phyloP scores from a whole-genome alignment of 2,329 filamentous ascomycete genomes.

The Metarhizium brunneum region DNA sequence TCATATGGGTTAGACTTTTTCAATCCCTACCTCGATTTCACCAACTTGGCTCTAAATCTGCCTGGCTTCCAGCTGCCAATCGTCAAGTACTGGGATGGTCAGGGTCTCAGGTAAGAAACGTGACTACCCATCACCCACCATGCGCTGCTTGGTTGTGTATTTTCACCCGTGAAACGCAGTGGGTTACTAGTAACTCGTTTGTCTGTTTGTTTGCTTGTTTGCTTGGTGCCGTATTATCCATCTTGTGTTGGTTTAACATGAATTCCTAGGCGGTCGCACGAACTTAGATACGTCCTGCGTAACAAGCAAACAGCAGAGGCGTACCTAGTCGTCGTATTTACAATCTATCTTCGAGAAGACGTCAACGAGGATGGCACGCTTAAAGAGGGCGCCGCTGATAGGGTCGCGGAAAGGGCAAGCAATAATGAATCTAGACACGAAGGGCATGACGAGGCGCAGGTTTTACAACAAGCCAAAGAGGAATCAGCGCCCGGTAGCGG shows the following conservation, averaged over 20 bases:
- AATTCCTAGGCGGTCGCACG: slow-evolving; percentile 58
- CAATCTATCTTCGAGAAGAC: slow-evolving; percentile 61
- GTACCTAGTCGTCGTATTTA: slow-evolving; percentile 76
- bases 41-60: slow-evolving; percentile 58
- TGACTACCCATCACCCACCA: neutral
- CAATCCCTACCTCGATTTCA: slow-evolving; percentile 86
- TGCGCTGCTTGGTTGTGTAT: slow-evolving; percentile 3
- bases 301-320: slow-evolving; percentile 64
- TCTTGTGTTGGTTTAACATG: slow-evolving; percentile 9
- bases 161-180: neutral
- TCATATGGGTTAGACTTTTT: slow-evolving; percentile 61
- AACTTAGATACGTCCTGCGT: slow-evolving; percentile 85
- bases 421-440: slow-evolving; percentile 16
- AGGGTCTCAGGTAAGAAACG: slow-evolving; percentile 57
- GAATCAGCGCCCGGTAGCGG: slow-evolving; percentile 19
- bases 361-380: slow-evolving; percentile 49
- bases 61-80: slow-evolving; percentile 67
- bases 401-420: slow-evolving; percentile 9
- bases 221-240: neutral
- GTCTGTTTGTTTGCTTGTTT: too few species aligned
- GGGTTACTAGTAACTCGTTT: slow-evolving; percentile 1
- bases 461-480: slow-evolving; percentile 29
- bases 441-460: slow-evolving; percentile 23
- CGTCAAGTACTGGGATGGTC: slow-evolving; percentile 72
- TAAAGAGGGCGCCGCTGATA: slow-evolving; percentile 30